phyloP scores from a whole-genome alignment of 208 protist genomes.

The Leishmania guyanensis region DNA sequence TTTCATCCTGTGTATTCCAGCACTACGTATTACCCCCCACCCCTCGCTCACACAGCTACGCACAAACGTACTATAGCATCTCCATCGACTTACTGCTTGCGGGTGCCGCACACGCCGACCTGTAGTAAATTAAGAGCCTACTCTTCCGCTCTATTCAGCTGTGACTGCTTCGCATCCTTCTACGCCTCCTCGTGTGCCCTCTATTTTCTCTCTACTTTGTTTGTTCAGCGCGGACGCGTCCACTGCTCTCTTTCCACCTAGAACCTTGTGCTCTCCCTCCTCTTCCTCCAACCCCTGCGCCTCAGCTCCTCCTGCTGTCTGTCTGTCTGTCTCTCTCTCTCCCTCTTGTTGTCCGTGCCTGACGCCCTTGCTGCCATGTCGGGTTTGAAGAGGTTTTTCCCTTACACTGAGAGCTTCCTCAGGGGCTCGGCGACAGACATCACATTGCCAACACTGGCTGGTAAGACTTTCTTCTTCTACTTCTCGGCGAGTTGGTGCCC shows the following conservation, averaged over 20 bases:
- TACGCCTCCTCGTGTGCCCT: neutral
- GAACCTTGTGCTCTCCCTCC: neutral
- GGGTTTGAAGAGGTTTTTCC: constrained; percentile 66
- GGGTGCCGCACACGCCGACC: neutral
- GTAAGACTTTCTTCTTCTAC: constrained; percentile 86
- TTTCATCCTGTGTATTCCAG: neutral
- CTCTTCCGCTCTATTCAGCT: neutral
- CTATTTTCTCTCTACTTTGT: neutral
- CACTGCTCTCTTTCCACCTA: neutral
- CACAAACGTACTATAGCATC: neutral
- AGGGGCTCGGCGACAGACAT: constrained; percentile 46
- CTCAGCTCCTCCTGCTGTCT: neutral
- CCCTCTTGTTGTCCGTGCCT: constrained; percentile 2
- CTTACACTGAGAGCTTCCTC: constrained; percentile 47
- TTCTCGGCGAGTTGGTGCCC: constrained; percentile 95
- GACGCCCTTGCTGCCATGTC: constrained; percentile 45
- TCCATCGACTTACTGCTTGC: neutral
- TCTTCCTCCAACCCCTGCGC: neutral
- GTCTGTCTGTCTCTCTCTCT: neutral
- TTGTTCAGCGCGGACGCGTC: neutral
- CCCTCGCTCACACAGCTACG: neutral
- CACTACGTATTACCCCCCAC: neutral
- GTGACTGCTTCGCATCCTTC: neutral
- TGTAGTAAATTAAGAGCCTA: neutral
- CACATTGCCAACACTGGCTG: constrained; percentile 33